Evolutionary conservation across 371 early-diverging fungal genomes (phyloP), one percentile per base, ranked within the genome.

Genomic region (Saksenaea vasiformis): DNA sequence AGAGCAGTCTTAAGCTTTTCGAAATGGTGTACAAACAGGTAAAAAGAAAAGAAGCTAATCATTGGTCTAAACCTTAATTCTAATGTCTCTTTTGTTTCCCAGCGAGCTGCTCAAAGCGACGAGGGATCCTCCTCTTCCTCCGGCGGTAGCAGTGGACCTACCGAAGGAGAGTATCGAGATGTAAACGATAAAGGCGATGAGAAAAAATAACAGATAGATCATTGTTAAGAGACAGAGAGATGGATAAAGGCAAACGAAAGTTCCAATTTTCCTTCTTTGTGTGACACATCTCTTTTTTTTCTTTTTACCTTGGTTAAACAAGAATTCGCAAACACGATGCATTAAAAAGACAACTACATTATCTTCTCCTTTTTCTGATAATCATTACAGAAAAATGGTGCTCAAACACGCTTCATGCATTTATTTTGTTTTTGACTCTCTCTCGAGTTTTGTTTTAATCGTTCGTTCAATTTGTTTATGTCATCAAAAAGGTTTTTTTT

Each of bases 11-110:
- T 64, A 95, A 95, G 80, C 85, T 97, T 59, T 95, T 96, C 69
- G 93, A 96, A 83, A 86, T 92, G 91, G 94, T 93, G 36, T 95
- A 96, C 87, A 91, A 95, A 86, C 58, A 58, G 59, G 58, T 53
- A 64, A 35, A 14, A 27, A 58, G 26, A 58, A 54, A 37, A 2
- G 5, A 47, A 34, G n/a, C n/a, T n/a, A n/a, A n/a, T n/a, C n/a
- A 5, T 5, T 10, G 7, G 15, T n/a, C 31, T 7, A 22, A 26
- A 14, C 14, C 19, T 14, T 61, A 22, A 7, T 47, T 34, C 14
- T 51, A 28, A 26, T 36, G 28, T 34, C 31, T 39, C 35, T 17
- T 0, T 5, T 41, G 3, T n/a, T n/a, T n/a, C n/a, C n/a, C 51
- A 68, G 64, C 63, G 69, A 28, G 64, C 68, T 26, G 62, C 69